Percentiles rank a stretch among this genome's conserved stretches.
phyloP scores from a whole-genome alignment of 192 early-diverging fungal species.

The Thoreauomyces humboldtii region DNA sequence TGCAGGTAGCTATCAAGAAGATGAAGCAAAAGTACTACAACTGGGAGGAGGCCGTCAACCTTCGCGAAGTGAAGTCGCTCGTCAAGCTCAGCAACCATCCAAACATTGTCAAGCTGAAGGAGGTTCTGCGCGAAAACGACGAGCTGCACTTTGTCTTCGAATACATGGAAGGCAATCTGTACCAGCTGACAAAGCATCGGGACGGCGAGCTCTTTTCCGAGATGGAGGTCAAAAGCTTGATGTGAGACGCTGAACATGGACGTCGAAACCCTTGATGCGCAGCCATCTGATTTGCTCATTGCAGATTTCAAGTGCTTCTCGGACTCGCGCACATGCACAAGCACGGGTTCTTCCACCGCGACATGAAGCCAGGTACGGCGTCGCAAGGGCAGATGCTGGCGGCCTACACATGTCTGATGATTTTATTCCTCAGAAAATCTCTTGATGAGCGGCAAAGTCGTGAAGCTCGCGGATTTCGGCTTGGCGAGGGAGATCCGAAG shows the following conservation, averaged over 20 bases:
- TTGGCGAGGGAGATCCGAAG: constrained; percentile 86
- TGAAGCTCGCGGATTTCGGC: constrained; percentile 96
- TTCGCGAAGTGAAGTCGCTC: constrained; percentile 79
- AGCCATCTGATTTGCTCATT: not conserved
- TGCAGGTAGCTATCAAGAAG: constrained; percentile 82
- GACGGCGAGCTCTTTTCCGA: constrained; percentile 66
- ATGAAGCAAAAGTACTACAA: constrained; percentile 83
- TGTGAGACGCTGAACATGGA: constrained; percentile 48
- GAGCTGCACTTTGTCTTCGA: constrained; percentile 94
- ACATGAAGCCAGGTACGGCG: constrained; percentile 80
- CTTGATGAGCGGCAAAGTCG: constrained; percentile 56
- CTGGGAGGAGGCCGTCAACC: constrained; percentile 67
- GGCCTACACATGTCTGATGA: not conserved
- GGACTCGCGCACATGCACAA: constrained; percentile 90
- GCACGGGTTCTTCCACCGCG: constrained; percentile 91
- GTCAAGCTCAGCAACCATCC: constrained; percentile 72
- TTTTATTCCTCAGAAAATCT: constrained; percentile 73
- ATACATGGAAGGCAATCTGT: constrained; percentile 92
- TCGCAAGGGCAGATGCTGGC: not conserved
- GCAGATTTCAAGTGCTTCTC: constrained; percentile 79
- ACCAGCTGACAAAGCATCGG: constrained; percentile 79
- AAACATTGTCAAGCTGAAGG: constrained; percentile 81
- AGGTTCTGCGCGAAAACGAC: constrained; percentile 81
- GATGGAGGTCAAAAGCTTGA: constrained; percentile 67
- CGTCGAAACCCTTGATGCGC: not conserved